Base-by-base conservation (phyloP, 345 rosid genomes). In the Brassica nigra region DNA sequence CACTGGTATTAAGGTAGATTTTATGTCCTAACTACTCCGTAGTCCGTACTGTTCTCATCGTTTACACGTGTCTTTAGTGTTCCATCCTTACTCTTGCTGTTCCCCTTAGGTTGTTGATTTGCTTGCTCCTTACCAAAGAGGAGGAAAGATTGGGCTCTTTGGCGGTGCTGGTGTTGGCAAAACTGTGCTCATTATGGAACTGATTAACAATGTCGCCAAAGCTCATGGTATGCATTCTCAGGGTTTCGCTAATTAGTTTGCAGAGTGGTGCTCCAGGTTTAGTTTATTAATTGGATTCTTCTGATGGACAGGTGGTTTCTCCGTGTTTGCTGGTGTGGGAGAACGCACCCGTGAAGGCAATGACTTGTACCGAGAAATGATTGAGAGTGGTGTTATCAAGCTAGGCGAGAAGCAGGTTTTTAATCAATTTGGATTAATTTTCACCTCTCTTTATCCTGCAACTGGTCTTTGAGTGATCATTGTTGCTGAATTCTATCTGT, bases 121-220 rank as follows among this genome's bases (percentile, higher is more conserved):
- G 28, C 99, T 93, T 81, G 98, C 99, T 42, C 99, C 98, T 29
- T 95, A 95, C 88, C 98, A 93, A 86, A 89, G 93, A 77, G 99
- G 99, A 79, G 99, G 99, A 71, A 95, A 95, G 89, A 95, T 95
- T 83, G 99, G 99, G 31, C 93, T 95, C 14, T 95, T 93, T 71
- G 99, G 99, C 31, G 98, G 99, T 84, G 99, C 99, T 71, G 99
- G 99, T 85, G 99, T 95, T 0, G 98, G 99, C 0, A 95, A 95
- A 83, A 95, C 98, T 0, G 98, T 95, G 86, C 97, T 93, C 62
- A 95, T 93, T 73, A 95, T 95, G 99, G 99, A 95, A 58, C 94
- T 95, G 58, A 93, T 95, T 80, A 95, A 95, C 89, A 93, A 95
- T 75, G 97, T 95, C 61, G 99, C 98, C 0, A 95, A 95, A 80